Conservation (phyloP, 2,329 filamentous ascomycete genomes). For the Trichoderma harzianum region DNA sequence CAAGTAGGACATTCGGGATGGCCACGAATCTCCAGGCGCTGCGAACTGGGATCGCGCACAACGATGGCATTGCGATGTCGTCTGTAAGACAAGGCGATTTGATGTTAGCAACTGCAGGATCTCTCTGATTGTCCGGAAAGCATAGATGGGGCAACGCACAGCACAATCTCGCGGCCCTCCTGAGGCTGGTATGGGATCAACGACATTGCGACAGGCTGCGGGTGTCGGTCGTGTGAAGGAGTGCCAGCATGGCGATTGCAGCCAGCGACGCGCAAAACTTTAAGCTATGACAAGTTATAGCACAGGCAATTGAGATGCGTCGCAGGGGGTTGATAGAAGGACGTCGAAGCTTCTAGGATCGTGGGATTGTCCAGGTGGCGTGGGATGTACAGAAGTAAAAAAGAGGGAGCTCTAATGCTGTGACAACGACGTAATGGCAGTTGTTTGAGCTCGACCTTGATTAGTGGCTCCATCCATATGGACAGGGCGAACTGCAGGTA, state of each 20-base stretch:
- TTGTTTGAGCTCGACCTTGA: background rate
- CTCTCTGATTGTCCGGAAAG: background rate
- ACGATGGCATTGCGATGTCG: constrained; percentile 92
- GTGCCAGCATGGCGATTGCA: constrained; percentile 22
- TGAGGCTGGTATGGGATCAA: constrained; percentile 72
- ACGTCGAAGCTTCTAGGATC: constrained; percentile 8
- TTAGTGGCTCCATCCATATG: background rate
- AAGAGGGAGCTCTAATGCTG: background rate
- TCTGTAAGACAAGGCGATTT: constrained; percentile 44
- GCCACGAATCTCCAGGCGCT: constrained; percentile 76
- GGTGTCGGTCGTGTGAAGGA: constrained; percentile 21
- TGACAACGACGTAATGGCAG: constrained; percentile 7
- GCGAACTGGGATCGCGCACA: constrained; percentile 80
- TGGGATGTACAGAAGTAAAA: background rate
- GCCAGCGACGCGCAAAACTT: background rate
- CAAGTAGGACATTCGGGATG: constrained; percentile 87
- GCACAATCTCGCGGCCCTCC: constrained; percentile 73
- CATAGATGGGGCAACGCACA: constrained; percentile 54
- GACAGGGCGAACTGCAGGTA: background rate
- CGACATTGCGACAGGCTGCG: constrained; percentile 47
- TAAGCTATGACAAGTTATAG: background rate
- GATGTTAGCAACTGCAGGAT: background rate
- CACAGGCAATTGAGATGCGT: background rate
- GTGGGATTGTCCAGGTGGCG: background rate
- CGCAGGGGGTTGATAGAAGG: background rate